Evolutionary conservation across 1,284 basidiomycete genomes (phyloP), one percentile per base, ranked within the genome.

Genomic region (Vanrija sp.): DNA sequence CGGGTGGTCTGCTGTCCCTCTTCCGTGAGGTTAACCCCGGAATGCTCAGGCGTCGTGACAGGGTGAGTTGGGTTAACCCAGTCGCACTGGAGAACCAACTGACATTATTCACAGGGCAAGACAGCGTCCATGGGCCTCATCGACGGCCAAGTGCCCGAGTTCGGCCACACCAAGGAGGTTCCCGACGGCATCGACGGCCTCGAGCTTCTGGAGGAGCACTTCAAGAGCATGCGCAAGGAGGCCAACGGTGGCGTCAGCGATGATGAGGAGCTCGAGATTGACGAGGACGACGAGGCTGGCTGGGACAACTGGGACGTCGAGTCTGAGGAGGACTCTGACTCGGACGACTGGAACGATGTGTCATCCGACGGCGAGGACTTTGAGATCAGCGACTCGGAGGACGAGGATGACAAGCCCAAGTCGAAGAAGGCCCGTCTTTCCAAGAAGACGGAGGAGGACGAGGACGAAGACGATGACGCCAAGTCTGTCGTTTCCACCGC

Each of bases 11-110:
- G 51, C 78, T 98, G 54, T 88, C 89, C 68, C 80, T 98, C n/a
- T 99, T 92, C 79, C 82, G 96, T 38, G 95, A 98, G 66, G 90
- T 97, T 58, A 98, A 98, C 74, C 96, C 96, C 0, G 86, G 85
- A 3, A 83, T 98, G 84, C 80, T 99, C 65, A 93, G 91, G 78
- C 83, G 86, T 58, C 81, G 91, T 54, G 95, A 98, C 72, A 80
- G 94, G 65, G 88, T 87, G 64, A 54, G 84, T 68, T 9, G 25
- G 57, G 21, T 23, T 6, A 54, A 29, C 50, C 38, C 48, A 8
- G 4, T 12, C 10, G 23, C 40, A 56, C 21, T 53, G 34, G 66
- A 34, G 65, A 68, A 54, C 54, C 58, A 19, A 69, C 64, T 3
- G 57, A 57, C 6, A 55, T 61, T 44, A 14, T 40, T 19, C 29